phyloP scores from a whole-genome alignment of 352 stramenopile species.

The Globisporangium parvum region DNA sequence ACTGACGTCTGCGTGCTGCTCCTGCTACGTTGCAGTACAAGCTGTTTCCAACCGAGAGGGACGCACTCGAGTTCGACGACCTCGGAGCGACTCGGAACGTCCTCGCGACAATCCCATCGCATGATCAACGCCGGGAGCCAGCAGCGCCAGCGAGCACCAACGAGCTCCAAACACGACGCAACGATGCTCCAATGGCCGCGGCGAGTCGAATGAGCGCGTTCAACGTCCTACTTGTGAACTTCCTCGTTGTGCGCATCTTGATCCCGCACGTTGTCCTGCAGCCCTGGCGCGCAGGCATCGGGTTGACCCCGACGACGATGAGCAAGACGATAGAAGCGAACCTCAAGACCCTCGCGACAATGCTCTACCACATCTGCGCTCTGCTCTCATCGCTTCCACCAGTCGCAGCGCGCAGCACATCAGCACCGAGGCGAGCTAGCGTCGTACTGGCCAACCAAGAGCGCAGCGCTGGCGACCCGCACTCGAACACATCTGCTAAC shows the following conservation, averaged over 20 bases:
- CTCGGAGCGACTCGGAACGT: slow-evolving; percentile 49
- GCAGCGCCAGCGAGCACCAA: neutral
- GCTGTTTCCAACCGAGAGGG: slow-evolving; percentile 38
- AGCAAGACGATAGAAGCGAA: slow-evolving; percentile 26
- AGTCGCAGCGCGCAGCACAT: slow-evolving; percentile 4
- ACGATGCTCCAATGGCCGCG: neutral
- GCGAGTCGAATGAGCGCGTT: slow-evolving; percentile 17
- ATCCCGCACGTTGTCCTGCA: slow-evolving; percentile 52
- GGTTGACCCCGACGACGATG: slow-evolving; percentile 14
- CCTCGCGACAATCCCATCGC: slow-evolving; percentile 1
- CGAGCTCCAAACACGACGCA: neutral
- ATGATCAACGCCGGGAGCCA: neutral
- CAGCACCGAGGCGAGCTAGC: neutral
- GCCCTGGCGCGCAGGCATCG: slow-evolving; percentile 41
- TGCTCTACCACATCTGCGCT: slow-evolving; percentile 44
- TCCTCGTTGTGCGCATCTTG: slow-evolving; percentile 51
- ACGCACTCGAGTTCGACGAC: slow-evolving; percentile 43
- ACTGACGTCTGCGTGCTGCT: neutral
- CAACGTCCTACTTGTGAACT: slow-evolving; percentile 57
- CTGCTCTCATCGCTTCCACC: slow-evolving; percentile 36
- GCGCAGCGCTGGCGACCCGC: neutral
- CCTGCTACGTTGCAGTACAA: slow-evolving; percentile 32
- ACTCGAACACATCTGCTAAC: neutral
- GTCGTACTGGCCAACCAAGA: neutral
- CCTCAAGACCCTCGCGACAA: slow-evolving; percentile 37